These are phyloP conservation scores for Mortierella sp. DNA, from an alignment of 371 early-diverging fungal genomes.

Conservation along the genomic window DNA sequence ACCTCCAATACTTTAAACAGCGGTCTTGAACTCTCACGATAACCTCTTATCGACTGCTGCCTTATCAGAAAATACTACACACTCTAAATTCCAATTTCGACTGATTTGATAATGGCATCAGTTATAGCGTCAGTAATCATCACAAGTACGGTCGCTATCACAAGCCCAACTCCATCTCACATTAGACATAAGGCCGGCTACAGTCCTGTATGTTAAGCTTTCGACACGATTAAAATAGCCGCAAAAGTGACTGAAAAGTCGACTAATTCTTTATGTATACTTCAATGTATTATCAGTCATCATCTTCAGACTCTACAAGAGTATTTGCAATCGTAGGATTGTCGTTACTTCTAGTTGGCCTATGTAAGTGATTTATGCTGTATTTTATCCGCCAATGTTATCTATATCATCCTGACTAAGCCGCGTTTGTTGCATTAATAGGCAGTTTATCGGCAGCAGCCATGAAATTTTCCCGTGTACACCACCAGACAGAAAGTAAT, in stretches of 20 bases:
- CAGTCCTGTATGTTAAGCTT: not conserved
- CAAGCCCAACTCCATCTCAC: not conserved
- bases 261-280: not conserved
- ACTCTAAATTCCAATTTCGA: not conserved
- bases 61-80: no score
- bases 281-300: not conserved
- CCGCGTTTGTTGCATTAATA: not conserved
- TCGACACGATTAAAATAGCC: not conserved
- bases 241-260: not conserved
- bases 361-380: conserved; percentile 22
- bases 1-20: no score
- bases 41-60: no score
- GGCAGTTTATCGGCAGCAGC: conserved; percentile 31
- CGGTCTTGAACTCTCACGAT: no score
- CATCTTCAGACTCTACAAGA: conserved; percentile 2
- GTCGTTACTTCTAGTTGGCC: conserved; percentile 24
- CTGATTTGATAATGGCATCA: not conserved
- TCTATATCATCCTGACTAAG: not conserved
- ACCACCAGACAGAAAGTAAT: not conserved
- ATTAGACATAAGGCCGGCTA: not conserved
- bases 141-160: not conserved
- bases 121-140: not conserved
- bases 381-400: not conserved
- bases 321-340: conserved; percentile 34
- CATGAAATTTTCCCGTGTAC: conserved; percentile 12